Evolutionary conservation across 805 yeast genomes (phyloP).

Genomic region (Helenozyma rhizophorensis): DNA sequence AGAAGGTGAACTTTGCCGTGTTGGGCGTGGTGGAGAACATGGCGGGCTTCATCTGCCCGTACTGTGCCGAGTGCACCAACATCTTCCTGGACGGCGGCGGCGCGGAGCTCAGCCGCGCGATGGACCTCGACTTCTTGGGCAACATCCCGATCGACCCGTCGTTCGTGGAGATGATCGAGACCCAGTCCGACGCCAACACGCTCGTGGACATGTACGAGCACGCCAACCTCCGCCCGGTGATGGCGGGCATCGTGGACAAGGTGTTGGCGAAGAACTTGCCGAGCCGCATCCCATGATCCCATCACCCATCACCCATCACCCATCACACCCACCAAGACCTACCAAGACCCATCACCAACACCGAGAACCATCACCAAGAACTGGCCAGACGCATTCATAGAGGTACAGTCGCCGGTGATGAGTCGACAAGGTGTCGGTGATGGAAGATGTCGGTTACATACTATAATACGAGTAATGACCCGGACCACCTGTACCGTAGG

Average conservation of each 20-base stretch:
- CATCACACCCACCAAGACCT: no score
- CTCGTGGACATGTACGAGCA: conserved; percentile 32
- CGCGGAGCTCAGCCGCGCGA: conserved; percentile 54
- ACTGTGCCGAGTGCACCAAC: conserved; percentile 87
- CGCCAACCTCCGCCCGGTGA: conserved; percentile 34
- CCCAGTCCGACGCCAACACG: conserved; percentile 35
- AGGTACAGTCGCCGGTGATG: no score
- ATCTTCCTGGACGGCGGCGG: conserved; percentile 97
- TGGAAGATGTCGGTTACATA: no score
- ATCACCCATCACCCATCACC: no score
- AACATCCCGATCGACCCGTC: conserved; percentile 90
- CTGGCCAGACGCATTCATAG: no score
- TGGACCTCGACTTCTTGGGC: conserved; percentile 69
- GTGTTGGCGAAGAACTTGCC: conserved; percentile 29
- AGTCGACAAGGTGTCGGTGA: no score
- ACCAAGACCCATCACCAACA: no score
- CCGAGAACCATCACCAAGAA: no score
- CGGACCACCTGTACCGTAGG: no score
- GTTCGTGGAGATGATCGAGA: conserved; percentile 85
- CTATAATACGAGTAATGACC: no score
- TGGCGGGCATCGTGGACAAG: conserved; percentile 32
- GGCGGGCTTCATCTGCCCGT: conserved; percentile 96
- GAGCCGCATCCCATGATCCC: conserved; percentile 2
- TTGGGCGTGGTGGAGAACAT: conserved; percentile 91
- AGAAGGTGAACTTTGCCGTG: conserved; percentile 72